Base-by-base conservation (phyloP, 2,329 filamentous ascomycete genomes). In the Leptodontidium sp. region DNA sequence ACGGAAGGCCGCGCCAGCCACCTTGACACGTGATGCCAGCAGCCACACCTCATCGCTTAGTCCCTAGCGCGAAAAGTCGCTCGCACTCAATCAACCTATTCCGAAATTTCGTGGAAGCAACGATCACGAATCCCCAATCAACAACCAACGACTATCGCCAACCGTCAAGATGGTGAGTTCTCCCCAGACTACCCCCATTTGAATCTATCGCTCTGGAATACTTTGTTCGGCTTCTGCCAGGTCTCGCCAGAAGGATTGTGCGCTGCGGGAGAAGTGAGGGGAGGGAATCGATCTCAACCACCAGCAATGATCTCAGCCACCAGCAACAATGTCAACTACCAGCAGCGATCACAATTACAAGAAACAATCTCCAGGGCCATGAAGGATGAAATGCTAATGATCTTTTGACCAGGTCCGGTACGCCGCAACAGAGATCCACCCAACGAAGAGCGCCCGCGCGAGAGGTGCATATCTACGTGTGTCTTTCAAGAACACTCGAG, bases 401-500 rank as follows among this genome's bases (percentile, higher is more conserved):
- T 21, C 43, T n/a, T 47, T 32, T 47, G 26, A 49, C 38, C 65
- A 97, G 94, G 93, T 97, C 88, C 93, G 94, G 86, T 98, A 98
- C 94, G 93, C 93, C 85, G 92, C 92, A 83, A 93, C 91, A 82
- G 89, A 94, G 83, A 95, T 97, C 83, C 87, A 91, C 80, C 86
- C 90, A 84, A 88, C 91, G 79, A 98, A 97, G 90, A 97, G 93
- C 87, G 96, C 96, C 85, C 93, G 95, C 88, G 92, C 95, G 82
- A 94, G 96, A 86, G 96, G 97, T 85, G 94, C 94, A 84, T 99
- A 98, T 90, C 93, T 99, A 80, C 94, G 96, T 83, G 95, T 98
- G 80, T 97, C 93, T 79, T 99, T 98, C 93, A 99, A 99, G 92
- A 99, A 99, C 91, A 99, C 96, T 83, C 94, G 96, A 82, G 97